Base-by-base conservation (phyloP, 116 monocot species). In the Papilionanthe hybrid region DNA sequence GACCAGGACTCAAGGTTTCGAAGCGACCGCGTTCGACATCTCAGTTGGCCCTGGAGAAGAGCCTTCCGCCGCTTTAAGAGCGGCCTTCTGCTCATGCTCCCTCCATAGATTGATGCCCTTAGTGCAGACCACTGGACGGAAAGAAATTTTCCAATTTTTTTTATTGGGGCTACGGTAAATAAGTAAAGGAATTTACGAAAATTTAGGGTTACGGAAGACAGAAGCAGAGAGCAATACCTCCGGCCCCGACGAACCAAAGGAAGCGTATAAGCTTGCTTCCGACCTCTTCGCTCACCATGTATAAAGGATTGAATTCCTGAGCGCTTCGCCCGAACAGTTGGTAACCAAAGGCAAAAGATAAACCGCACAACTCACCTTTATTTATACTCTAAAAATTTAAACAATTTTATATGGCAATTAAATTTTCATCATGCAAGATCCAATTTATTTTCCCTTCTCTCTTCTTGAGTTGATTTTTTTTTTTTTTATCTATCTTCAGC, bases 221-320 rank as follows among this genome's bases (percentile, higher is more conserved):
- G n/a, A 76, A 29, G 77, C 20, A 7, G 57, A 44, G 22, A 25
- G n/a, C 22, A 5, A 28, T 79, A 96, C 96, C 79, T 86, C 96
- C 96, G 78, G 93, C 93, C 68, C 93, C 93, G 81, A 91, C 90
- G 88, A 93, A 96, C 82, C 84, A 93, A 75, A 96, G 81, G 68
- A 93, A 71, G 42, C 96, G 96, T 55, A 89, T 83, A 58, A 96
- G 87, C 88, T 93, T 96, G 79, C 65, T 47, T 32, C 90, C 88
- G 78, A 82, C 96, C 29, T 96, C 93, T 67, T 88, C 88, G n/a
- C n/a, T 71, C 0, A 85, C 85, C 91, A 90, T 91, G 72, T 48
- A 76, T 71, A 76, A 2, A 19, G 41, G 57, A 63, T 19, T 20
- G 42, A 27, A 15, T 8, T 44, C 72, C 20, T 44, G 37, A 18